A percentile compares a stretch with the other conserved stretches of the same genome.
Conservation (phyloP, 108 stramenopile species). For the Pseudonitzschia delicatissima region DNA sequence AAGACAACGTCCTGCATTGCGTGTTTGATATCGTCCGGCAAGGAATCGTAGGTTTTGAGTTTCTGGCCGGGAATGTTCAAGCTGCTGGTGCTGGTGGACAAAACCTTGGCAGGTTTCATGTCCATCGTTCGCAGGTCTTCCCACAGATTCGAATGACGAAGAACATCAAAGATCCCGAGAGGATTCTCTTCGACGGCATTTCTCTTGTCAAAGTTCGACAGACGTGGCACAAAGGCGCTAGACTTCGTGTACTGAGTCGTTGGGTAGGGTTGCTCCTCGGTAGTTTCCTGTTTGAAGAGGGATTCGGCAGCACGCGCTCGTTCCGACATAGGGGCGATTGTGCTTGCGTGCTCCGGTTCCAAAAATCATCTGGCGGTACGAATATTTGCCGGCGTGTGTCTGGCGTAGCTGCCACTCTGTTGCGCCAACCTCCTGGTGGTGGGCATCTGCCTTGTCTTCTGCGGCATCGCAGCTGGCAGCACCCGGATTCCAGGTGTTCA, state of each 20-base stretch:
- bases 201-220: conserved; percentile 41
- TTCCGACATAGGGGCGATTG: conserved; percentile 71
- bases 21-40: conserved; percentile 25
- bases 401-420: conserved; percentile 15
- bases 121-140: conserved; percentile 44
- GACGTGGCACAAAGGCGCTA: conserved; percentile 56
- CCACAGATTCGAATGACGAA: conserved; percentile 62
- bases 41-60: conserved; percentile 15
- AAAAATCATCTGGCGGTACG: conserved; percentile 81
- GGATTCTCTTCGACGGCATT: conserved; percentile 42
- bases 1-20: conserved; percentile 57
- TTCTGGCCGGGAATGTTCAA: conserved; percentile 9
- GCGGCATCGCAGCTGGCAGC: conserved; percentile 69
- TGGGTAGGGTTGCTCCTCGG: conserved; percentile 55
- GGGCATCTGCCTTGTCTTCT: conserved; percentile 74
- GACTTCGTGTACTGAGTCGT: conserved; percentile 77
- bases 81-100: conserved; percentile 20
- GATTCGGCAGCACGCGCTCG: conserved; percentile 79
- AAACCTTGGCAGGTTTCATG: conserved; percentile 10
- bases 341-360: conserved; percentile 60
- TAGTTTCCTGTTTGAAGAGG: conserved; percentile 51
- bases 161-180: conserved; percentile 60
- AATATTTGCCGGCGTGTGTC: conserved; percentile 56
- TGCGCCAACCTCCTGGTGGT: conserved; percentile 28
- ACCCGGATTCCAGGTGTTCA: conserved; percentile 82